A percentile compares a stretch with the other conserved stretches of the same genome.
Conservation (phyloP, 2,329 filamentous ascomycete species). For the Tolypocladium sp. region DNA sequence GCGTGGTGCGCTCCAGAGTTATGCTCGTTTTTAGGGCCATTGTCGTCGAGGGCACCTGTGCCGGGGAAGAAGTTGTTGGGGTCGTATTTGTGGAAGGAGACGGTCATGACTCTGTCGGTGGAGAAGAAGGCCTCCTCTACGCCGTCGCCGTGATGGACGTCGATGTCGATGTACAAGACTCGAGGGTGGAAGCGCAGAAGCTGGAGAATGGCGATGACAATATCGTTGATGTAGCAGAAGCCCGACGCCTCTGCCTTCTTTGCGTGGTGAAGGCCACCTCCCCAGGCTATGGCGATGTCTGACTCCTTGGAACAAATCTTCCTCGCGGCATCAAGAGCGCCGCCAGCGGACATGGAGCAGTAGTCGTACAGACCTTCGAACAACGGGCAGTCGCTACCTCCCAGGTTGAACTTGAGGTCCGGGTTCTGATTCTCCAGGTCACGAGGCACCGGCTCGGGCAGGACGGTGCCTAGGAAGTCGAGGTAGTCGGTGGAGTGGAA, state of each 20-base stretch:
- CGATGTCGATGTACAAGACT: conserved; percentile 90
- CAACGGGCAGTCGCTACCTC: conserved; percentile 86
- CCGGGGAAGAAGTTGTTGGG: conserved; percentile 78
- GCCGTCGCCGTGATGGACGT: conserved; percentile 85
- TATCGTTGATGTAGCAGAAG: conserved; percentile 99
- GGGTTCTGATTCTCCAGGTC: conserved; percentile 57
- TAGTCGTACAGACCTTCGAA: conserved; percentile 96
- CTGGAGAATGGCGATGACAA: conserved; percentile 86
- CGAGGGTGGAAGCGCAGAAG: conserved; percentile 73
- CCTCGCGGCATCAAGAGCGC: conserved; percentile 80
- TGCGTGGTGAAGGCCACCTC: conserved; percentile 89
- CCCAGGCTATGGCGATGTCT: conserved; percentile 97
- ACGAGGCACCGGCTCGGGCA: conserved; percentile 52
- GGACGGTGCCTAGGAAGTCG: conserved; percentile 70
- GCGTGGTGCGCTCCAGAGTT: conserved; percentile 85
- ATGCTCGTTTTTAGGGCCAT: conserved; percentile 70
- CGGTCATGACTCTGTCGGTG: conserved; percentile 81
- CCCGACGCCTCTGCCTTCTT: conserved; percentile 90
- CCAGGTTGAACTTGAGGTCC: conserved; percentile 72
- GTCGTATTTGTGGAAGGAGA: conserved; percentile 96
- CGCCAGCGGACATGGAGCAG: conserved; percentile 86
- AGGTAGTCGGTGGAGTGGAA: conserved; percentile 90
- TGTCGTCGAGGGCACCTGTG: conserved; percentile 79
- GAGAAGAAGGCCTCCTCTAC: conserved; percentile 89
- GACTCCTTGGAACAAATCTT: conserved; percentile 81